Evolutionary conservation across 1,139 yeast species (phyloP), one percentile per base, ranked within the genome.

Genomic region (Hansenula lynferdii): DNA sequence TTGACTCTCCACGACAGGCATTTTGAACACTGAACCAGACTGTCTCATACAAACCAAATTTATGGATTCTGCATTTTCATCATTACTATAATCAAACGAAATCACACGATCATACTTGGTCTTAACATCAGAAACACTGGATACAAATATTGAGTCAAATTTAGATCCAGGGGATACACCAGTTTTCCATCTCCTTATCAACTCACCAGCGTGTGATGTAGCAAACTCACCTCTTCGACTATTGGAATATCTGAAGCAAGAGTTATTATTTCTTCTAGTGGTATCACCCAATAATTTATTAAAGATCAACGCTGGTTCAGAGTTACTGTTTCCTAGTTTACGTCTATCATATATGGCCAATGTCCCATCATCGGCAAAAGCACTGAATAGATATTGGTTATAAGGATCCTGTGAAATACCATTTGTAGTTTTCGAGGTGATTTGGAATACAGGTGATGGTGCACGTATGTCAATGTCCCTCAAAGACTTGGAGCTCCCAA

Each of bases 281-380:
- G 76, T 67, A 40, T 84, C 94, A 40, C 75, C 77, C 39, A 85
- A 70, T 26, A 85, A 65, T 48, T 85, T 80, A 41, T 75, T 77
- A 54, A 87, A 83, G 24, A 76, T 71, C 30, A 86, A 59, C 10
- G 83, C 64, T 0, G 96, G 95, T 8, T 75, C 70, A 0, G 65
- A 41, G 18, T 40, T 45, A 2, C 59, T 54, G 20, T 50, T 43
- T 29, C 64, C 50, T 44, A 87, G 60, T 47, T 75, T 80, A 43
- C 97, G 70, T 43, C 95, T 71, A 57, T 90, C 97, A 95, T 96
- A 90, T 12, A 89, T 70, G 0, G 92, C 81, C 41, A 89, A 64
- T 0, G 94, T 76, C 1, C 96, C 96, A 53, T 85, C 94, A 50
- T 87, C 96, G 38, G 87, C 76, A 47, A 75, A 76, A 0, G 95